phyloP scores from a whole-genome alignment of 495 filamentous ascomycete species.

The Penicillium soppii region DNA sequence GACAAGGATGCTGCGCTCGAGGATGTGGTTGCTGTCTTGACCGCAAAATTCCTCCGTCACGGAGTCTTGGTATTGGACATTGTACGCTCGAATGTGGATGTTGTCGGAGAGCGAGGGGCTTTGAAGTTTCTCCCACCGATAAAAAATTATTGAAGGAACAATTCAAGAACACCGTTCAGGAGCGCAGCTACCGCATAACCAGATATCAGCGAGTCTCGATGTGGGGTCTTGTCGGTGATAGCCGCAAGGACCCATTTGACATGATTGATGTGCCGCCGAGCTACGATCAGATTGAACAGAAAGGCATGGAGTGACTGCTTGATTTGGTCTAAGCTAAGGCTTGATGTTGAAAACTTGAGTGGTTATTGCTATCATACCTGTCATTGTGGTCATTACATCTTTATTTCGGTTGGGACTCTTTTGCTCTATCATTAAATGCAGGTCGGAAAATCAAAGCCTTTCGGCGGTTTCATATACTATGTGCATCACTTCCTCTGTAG shows the following conservation, averaged over 20 bases:
- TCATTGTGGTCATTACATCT: not conserved
- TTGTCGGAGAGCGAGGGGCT: not conserved
- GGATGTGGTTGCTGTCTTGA: conserved; percentile 7
- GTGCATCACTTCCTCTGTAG: not conserved
- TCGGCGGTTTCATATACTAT: not conserved
- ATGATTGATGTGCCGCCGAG: not conserved
- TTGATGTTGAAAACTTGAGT: too few species aligned
- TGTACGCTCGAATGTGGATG: conserved; percentile 11
- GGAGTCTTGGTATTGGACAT: conserved; percentile 6
- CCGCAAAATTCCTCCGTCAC: not conserved
- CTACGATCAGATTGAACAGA: not conserved
- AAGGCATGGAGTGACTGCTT: not conserved
- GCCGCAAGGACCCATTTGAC: not conserved
- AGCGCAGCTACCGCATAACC: not conserved
- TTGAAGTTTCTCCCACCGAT: not conserved
- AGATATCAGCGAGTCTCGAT: not conserved
- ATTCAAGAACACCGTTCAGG: not conserved
- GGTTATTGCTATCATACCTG: too few species aligned
- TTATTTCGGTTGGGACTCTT: not conserved
- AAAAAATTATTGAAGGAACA: not conserved
- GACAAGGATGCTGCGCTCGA: conserved; percentile 6
- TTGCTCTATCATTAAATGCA: not conserved
- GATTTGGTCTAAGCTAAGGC: not conserved
- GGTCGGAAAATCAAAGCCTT: too few species aligned
- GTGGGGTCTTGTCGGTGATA: not conserved